Evolutionary conservation across 257 asterid genomes (phyloP), one percentile per base, ranked within the genome.

Genomic region (Solanum bulbocastanum): DNA sequence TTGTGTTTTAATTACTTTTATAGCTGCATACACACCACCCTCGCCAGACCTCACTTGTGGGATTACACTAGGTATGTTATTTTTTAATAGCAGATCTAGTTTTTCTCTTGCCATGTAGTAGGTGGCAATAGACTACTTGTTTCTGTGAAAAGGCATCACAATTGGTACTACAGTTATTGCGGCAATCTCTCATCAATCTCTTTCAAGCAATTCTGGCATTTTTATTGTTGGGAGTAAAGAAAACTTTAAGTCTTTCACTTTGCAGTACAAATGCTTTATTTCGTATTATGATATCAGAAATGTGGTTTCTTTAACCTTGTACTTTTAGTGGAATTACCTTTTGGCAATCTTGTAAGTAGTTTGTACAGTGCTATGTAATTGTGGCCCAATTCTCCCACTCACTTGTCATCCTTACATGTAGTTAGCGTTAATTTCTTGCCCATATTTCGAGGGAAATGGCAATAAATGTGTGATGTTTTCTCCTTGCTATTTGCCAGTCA

Each of bases 401-500:
- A 46, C 20, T 49, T 81, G 85, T 15, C 85, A 46, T 46, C 85
- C 69, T 81, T 81, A 1, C 52, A 46, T 79, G 1, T 18, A 18
- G 66, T 81, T 16, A 30, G 10, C 36, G 4, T 49, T 46, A 46
- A 82, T 25, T 82, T 20, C 42, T 82, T 49, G 10, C 85, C 16
- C 20, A 82, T 82, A 18, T 49, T 49, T 49, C 49, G 69, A 81
- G 42, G 15, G 44, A 82, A 66, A 82, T 82, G 85, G 9, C 18
- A 82, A 46, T 32, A 46, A 82, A 49, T 46, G 44, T 30, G 42
- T 81, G 66, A 82, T 81, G 39, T n/a, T 85, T 58, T 85, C 60
- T 72, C 88, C 30, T 85, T 65, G 25, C 39, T 56, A n/a, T 84
- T 66, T 86, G 89, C 91, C 94, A 97, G 99, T 93, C 99, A 46